These are phyloP conservation scores for Thielaviopsis populi DNA, from an alignment of 2,329 filamentous ascomycete genomes.

Conservation along the genomic window DNA sequence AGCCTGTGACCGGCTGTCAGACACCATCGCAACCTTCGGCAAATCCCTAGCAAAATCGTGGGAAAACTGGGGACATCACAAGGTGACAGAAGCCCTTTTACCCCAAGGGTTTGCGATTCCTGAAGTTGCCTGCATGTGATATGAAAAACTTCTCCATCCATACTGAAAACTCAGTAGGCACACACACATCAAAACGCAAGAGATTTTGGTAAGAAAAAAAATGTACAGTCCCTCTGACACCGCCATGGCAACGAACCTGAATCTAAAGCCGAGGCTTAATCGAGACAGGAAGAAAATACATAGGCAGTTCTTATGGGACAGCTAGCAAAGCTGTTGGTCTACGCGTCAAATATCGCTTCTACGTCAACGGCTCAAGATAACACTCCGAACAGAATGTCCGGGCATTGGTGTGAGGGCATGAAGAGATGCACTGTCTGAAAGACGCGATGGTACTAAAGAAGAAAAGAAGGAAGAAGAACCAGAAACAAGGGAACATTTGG, in stretches of 20 bases:
- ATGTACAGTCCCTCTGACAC: constrained; percentile 32
- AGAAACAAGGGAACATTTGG: constrained; percentile 17
- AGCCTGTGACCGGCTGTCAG: background rate
- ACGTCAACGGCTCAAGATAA: constrained; percentile 47
- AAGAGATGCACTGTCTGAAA: constrained; percentile 77
- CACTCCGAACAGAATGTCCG: constrained; percentile 54
- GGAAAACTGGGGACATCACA: background rate
- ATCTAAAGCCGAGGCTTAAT: constrained; percentile 22
- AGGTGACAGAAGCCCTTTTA: background rate
- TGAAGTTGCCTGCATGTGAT: no score
- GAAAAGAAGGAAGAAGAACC: constrained; percentile 25
- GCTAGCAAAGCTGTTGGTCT: constrained; percentile 19
- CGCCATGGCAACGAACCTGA: constrained; percentile 21
- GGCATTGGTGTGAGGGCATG: constrained; percentile 38
- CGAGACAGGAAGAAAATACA: constrained; percentile 26
- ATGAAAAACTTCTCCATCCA: background rate
- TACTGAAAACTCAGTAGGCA: background rate
- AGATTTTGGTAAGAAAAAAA: background rate
- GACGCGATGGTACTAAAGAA: constrained; percentile 49
- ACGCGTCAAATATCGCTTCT: constrained; percentile 36
- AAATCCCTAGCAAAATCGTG: background rate
- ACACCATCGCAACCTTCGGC: background rate
- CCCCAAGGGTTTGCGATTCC: background rate
- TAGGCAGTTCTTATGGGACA: constrained; percentile 45
- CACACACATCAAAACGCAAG: background rate